Conservation (phyloP, 495 filamentous ascomycete genomes). For the Pseudevernia furfuracea region DNA sequence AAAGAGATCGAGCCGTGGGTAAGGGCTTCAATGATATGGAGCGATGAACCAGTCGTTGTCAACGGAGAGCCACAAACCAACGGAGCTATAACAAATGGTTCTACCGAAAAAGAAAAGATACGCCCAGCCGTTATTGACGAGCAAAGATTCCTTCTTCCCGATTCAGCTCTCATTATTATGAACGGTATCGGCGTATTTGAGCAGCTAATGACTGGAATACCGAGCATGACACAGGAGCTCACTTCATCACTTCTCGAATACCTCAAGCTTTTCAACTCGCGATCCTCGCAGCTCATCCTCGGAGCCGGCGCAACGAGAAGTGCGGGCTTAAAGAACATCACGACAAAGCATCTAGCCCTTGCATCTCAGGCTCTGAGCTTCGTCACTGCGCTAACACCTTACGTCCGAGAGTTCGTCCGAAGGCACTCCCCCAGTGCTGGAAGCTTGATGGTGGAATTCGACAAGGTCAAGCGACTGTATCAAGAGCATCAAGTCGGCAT, state of each 20-base stretch:
- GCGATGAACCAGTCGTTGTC: conserved; percentile 31
- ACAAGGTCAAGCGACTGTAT: conserved; percentile 79
- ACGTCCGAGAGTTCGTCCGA: conserved; percentile 83
- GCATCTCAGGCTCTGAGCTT: conserved; percentile 87
- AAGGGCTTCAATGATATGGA: conserved; percentile 64
- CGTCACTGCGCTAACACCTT: conserved; percentile 76
- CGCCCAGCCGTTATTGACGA: conserved; percentile 73
- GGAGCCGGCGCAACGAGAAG: conserved; percentile 85
- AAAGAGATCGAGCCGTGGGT: conserved; percentile 70
- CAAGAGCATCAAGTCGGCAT: conserved; percentile 92
- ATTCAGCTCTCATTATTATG: conserved; percentile 71
- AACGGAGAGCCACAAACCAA: conserved; percentile 27
- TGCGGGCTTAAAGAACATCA: conserved; percentile 94
- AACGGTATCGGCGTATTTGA: conserved; percentile 74
- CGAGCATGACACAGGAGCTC: conserved; percentile 79
- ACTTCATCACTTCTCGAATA: conserved; percentile 64
- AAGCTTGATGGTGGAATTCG: conserved; percentile 75
- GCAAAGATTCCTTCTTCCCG: conserved; percentile 76
- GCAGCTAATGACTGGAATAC: conserved; percentile 72
- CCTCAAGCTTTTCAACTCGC: conserved; percentile 85
- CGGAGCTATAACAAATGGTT: conserved; percentile 41
- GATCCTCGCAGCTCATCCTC: conserved; percentile 87
- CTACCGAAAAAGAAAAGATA: conserved; percentile 53
- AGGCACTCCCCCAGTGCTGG: conserved; percentile 59
- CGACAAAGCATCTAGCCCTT: conserved; percentile 87